These are phyloP conservation scores for Anthostomella pinea DNA, from an alignment of 2,329 filamentous ascomycete species.

Conservation along the genomic window DNA sequence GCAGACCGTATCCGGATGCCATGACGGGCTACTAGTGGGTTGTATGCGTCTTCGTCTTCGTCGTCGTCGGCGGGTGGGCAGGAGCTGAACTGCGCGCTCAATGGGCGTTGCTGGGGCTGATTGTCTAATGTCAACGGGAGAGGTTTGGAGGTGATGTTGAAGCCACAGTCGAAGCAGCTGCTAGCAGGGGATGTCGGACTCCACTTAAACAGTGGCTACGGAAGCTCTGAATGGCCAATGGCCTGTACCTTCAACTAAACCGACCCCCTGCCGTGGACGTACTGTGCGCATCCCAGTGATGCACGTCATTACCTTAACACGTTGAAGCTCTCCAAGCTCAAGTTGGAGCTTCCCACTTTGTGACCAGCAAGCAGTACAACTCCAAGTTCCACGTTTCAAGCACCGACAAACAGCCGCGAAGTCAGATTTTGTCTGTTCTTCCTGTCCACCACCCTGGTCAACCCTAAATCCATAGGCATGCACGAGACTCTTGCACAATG, in stretches of 20 bases:
- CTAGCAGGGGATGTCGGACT: neutral
- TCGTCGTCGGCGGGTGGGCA: too few relatives aligned
- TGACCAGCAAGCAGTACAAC: too few relatives aligned
- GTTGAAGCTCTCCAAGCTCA: neutral
- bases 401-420: too few relatives aligned
- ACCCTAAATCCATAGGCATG: constrained; percentile 3
- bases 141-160: constrained; percentile 9
- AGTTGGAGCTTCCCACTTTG: too few relatives aligned
- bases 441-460: neutral
- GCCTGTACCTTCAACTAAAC: neutral
- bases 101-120: constrained; percentile 21
- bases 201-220: neutral
- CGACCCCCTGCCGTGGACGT: too few relatives aligned
- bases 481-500: constrained; percentile 26
- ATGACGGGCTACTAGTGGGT: constrained; percentile 42
- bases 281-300: too few relatives aligned
- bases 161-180: neutral
- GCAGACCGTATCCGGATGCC: constrained; percentile 80
- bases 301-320: neutral
- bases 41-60: too few relatives aligned
- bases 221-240: neutral
- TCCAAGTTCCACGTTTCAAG: too few relatives aligned
- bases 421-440: too few relatives aligned
- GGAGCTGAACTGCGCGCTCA: constrained; percentile 13
- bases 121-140: constrained; percentile 3